phyloP scores from a whole-genome alignment of 306 rosid genomes.

The Lupinus albus region DNA sequence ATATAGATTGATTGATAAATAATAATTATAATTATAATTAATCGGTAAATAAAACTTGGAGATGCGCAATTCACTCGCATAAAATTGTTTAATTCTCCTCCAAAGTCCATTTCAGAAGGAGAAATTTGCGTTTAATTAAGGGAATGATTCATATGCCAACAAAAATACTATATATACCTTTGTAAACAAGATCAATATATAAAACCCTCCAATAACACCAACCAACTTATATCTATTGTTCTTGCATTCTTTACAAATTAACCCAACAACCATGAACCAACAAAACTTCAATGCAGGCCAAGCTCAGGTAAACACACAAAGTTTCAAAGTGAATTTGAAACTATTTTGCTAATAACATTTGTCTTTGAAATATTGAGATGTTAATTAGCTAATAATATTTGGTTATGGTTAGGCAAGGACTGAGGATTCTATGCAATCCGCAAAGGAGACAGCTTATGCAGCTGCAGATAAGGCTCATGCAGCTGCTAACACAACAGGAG shows the following conservation, averaged over 20 bases:
- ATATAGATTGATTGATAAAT: too few species aligned
- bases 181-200: background rate
- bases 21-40: too few species aligned
- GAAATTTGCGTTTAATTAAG: conserved; percentile 20
- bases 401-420: conserved; percentile 40
- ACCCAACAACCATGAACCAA: conserved; percentile 48
- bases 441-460: conserved; percentile 48
- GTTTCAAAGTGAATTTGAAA: background rate
- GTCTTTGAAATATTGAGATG: background rate
- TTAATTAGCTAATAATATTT: background rate
- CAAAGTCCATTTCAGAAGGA: conserved; percentile 46
- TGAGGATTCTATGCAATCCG: conserved; percentile 38
- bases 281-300: conserved; percentile 55
- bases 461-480: conserved; percentile 44
- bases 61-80: conserved; percentile 12
- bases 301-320: conserved; percentile 36
- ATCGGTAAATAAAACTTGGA: background rate
- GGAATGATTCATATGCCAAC: conserved; percentile 15
- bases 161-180: conserved; percentile 36
- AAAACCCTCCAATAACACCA: background rate
- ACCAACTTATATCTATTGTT: conserved; percentile 5
- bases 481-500: conserved; percentile 45
- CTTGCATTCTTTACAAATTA: background rate
- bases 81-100: background rate
- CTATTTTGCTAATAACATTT: too few species aligned